Conservation (phyloP, 306 rosid species). For the Argentina anserina region DNA sequence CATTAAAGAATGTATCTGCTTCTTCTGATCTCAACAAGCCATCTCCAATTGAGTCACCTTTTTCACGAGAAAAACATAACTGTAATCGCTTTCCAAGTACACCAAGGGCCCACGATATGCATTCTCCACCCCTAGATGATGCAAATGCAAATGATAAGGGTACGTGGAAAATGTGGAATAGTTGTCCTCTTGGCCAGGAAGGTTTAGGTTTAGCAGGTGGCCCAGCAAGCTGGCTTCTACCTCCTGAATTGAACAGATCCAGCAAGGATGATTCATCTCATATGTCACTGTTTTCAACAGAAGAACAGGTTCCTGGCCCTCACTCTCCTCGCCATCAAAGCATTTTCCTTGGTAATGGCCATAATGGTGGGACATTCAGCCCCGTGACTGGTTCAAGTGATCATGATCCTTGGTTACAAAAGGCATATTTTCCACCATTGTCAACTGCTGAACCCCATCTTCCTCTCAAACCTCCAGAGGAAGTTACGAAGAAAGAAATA, state of each 20-base stretch:
- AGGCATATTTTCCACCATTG: constrained; percentile 66
- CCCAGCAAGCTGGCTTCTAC: constrained; percentile 74
- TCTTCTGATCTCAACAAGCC: constrained; percentile 68
- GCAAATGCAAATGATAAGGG: constrained; percentile 57
- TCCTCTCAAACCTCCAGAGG: constrained; percentile 54
- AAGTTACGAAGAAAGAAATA: constrained; percentile 51
- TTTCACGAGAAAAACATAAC: constrained; percentile 80
- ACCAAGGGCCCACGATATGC: constrained; percentile 47
- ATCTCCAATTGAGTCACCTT: constrained; percentile 91
- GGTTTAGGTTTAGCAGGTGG: constrained; percentile 85
- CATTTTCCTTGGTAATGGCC: constrained; percentile 67
- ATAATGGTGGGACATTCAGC: constrained; percentile 59
- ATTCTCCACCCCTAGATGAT: constrained; percentile 46
- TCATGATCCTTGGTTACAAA: constrained; percentile 80
- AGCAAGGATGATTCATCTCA: constrained; percentile 79
- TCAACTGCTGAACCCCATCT: constrained; percentile 44
- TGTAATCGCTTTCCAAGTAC: constrained; percentile 50
- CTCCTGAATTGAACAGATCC: constrained; percentile 53
- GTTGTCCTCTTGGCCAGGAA: constrained; percentile 87
- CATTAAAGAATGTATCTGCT: constrained; percentile 51
- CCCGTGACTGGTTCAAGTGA: constrained; percentile 55
- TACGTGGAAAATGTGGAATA: constrained; percentile 98
- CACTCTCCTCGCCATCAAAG: constrained; percentile 66
- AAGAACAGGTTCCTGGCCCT: constrained; percentile 57
- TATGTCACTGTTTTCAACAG: constrained; percentile 75